phyloP scores from a whole-genome alignment of 225 moss, liverwort and hornwort genomes.

The Takakia lepidozioides region DNA sequence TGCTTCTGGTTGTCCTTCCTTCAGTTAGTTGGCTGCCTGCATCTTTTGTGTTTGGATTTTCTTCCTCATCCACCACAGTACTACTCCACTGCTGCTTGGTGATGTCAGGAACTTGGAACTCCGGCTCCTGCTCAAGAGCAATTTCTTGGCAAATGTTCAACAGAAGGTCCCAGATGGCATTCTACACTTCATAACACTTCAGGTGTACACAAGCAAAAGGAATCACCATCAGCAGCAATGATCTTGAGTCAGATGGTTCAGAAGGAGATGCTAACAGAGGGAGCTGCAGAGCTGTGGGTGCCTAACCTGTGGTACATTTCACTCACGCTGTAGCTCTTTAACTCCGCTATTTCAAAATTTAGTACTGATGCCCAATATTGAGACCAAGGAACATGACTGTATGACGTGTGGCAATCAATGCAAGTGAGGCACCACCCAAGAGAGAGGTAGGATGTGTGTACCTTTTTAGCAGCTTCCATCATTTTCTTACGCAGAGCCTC shows the following conservation, averaged over 20 bases:
- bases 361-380: too few species aligned
- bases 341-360: too few species aligned
- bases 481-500: constrained; percentile 85
- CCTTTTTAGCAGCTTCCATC: constrained; percentile 60
- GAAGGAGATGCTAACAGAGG: too few species aligned
- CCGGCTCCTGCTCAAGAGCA: constrained; percentile 31
- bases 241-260: too few species aligned
- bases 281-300: too few species aligned
- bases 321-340: too few species aligned
- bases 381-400: not conserved
- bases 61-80: constrained; percentile 14
- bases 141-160: not conserved
- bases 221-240: not conserved
- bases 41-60: constrained; percentile 12
- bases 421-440: not conserved
- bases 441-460: constrained; percentile 1
- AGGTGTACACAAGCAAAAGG: not conserved
- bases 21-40: constrained; percentile 22
- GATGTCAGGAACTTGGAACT: constrained; percentile 42
- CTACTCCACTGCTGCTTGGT: constrained; percentile 46
- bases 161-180: not conserved
- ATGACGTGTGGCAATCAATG: not conserved
- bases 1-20: constrained; percentile 21
- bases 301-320: too few species aligned
- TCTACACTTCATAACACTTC: not conserved